phyloP scores from a whole-genome alignment of 2,329 filamentous ascomycete species.

The Tolypocladium guangdongense region DNA sequence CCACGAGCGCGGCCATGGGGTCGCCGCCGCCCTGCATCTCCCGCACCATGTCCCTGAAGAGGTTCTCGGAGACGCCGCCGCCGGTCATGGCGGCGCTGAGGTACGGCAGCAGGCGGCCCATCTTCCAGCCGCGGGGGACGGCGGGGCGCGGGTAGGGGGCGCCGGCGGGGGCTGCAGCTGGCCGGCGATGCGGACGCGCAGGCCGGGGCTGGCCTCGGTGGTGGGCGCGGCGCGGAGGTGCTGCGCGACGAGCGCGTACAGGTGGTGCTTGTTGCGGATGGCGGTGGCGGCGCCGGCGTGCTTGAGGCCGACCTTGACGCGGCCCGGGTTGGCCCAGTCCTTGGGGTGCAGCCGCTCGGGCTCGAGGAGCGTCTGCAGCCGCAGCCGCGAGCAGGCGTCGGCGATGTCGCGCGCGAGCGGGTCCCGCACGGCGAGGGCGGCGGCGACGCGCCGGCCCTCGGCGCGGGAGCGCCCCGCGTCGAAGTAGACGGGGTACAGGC shows the following conservation, averaged over 20 bases:
- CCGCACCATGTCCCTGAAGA: conserved; percentile 94
- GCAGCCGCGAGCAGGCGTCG: conserved; percentile 66
- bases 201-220: conserved; percentile 53
- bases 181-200: conserved; percentile 63
- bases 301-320: conserved; percentile 72
- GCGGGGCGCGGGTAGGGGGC: conserved; percentile 62
- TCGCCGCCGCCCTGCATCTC: conserved; percentile 59
- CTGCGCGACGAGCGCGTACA: conserved; percentile 69
- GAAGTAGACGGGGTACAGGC: conserved; percentile 94
- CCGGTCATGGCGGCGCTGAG: conserved; percentile 85
- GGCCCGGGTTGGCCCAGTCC: conserved; percentile 94
- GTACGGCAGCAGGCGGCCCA: conserved; percentile 71
- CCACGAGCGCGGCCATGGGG: conserved; percentile 33
- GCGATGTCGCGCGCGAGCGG: conserved; percentile 85
- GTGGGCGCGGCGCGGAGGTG: conserved; percentile 73
- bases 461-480: conserved; percentile 64
- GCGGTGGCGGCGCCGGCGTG: conserved; percentile 26
- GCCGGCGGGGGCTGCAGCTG: conserved; percentile 50
- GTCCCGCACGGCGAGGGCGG: conserved; percentile 63
- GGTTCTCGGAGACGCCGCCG: conserved; percentile 86
- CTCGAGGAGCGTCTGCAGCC: conserved; percentile 69
- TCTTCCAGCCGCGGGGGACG: conserved; percentile 84
- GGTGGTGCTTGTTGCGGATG: conserved; percentile 72
- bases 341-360: conserved; percentile 87
- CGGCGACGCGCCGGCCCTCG: conserved; percentile 69